phyloP scores from a whole-genome alignment of 2,329 filamentous ascomycete species.

The Fusarium sp. region DNA sequence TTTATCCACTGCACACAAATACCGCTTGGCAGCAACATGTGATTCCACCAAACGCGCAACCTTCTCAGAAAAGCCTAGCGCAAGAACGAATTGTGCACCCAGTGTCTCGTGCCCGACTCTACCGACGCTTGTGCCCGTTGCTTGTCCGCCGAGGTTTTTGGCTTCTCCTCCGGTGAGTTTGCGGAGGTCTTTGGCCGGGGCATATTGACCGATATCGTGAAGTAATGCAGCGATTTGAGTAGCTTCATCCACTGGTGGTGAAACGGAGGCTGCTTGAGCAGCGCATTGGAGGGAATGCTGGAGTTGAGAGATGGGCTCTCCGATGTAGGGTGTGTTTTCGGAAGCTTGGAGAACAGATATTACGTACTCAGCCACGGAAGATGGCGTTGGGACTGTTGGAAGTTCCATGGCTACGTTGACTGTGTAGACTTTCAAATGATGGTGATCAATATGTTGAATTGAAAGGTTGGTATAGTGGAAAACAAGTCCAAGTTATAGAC shows the following conservation, averaged over 20 bases:
- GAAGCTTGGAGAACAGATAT: not conserved
- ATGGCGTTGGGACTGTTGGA: not conserved
- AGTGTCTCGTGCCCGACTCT: not conserved
- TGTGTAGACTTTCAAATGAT: too few species aligned
- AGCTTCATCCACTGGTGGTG: not conserved
- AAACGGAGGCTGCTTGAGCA: not conserved
- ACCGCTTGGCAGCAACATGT: not conserved
- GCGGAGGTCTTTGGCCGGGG: not conserved
- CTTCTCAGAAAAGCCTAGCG: not conserved
- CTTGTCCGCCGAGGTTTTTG: not conserved
- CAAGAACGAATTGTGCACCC: not conserved
- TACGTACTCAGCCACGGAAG: not conserved
- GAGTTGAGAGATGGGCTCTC: not conserved
- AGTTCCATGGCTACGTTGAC: not conserved
- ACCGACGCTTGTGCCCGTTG: not conserved
- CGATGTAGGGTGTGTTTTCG: not conserved
- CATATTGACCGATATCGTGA: not conserved
- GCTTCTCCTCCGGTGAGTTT: not conserved
- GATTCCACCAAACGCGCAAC: not conserved
- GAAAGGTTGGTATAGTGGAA: not conserved
- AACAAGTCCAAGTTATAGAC: not conserved
- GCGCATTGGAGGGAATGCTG: not conserved
- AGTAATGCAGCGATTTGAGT: not conserved
- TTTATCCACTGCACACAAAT: not conserved
- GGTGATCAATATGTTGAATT: accelerated